These are phyloP conservation scores for Populus nigra DNA, from an alignment of 345 rosid species.

Conservation along the genomic window DNA sequence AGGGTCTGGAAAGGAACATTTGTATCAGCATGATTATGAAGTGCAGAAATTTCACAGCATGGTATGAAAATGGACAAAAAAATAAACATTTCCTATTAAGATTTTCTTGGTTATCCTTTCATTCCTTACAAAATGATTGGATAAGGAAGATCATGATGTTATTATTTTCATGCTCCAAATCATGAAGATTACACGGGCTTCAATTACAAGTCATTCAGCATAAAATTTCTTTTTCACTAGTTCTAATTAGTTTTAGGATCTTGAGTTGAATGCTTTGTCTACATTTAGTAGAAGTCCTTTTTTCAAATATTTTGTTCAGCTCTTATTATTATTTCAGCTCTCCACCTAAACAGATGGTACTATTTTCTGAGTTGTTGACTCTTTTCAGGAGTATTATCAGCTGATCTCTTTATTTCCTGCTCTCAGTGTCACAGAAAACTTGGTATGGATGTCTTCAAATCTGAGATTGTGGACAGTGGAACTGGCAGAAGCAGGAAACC, in stretches of 20 bases:
- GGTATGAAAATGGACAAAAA: neutral
- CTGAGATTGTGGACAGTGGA: neutral
- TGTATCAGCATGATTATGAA: neutral
- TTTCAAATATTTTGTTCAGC: neutral
- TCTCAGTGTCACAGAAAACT: neutral
- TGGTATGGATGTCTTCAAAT: neutral
- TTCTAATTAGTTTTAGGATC: neutral
- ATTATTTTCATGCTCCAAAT: neutral
- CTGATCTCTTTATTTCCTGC: neutral
- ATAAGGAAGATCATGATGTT: neutral
- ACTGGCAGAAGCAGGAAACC: neutral
- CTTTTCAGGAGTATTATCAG: neutral
- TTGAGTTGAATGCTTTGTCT: conserved; percentile 1
- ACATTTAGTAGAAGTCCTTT: neutral
- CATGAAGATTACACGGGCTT: neutral
- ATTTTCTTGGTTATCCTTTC: neutral
- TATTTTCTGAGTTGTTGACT: neutral
- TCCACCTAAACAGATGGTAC: neutral
- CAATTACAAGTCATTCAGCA: neutral
- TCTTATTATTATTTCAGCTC: neutral
- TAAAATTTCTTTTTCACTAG: neutral
- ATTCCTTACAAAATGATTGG: neutral
- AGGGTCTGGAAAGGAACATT: conserved; percentile 46
- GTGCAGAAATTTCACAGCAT: neutral
- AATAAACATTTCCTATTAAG: neutral